A percentile compares a stretch with the other conserved stretches of the same genome.
These are phyloP conservation scores for Conticribra weissflogii DNA, from an alignment of 108 stramenopile genomes.

Conservation along the genomic window DNA sequence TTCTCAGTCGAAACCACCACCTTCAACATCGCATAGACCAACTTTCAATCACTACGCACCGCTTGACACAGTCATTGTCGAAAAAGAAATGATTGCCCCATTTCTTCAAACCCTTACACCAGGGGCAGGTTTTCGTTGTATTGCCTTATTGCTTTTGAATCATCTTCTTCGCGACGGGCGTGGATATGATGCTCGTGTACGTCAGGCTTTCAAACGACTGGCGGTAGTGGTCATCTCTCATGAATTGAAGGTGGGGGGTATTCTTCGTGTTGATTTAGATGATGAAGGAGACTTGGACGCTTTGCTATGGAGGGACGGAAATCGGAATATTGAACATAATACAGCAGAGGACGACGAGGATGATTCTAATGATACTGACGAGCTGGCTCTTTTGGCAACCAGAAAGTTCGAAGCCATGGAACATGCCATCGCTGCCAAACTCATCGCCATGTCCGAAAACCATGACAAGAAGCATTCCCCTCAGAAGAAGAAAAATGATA, in stretches of 20 bases:
- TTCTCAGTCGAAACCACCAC: too few species aligned
- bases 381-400: slow-evolving; percentile 57
- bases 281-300: slow-evolving; percentile 37
- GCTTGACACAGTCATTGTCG: slow-evolving; percentile 43
- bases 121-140: slow-evolving; percentile 78
- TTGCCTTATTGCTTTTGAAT: slow-evolving; percentile 72
- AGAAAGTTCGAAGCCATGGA: slow-evolving; percentile 86
- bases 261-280: slow-evolving; percentile 45
- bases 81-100: slow-evolving; percentile 63
- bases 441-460: slow-evolving; percentile 61
- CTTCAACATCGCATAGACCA: too few species aligned
- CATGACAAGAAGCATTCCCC: slow-evolving; percentile 7
- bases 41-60: slow-evolving; percentile 22
- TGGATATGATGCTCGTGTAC: slow-evolving; percentile 84
- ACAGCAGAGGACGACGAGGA: slow-evolving; percentile 14
- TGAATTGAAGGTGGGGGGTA: slow-evolving; percentile 61
- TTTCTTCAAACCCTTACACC: slow-evolving; percentile 82
- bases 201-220: slow-evolving; percentile 76
- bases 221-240: slow-evolving; percentile 77
- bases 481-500: background rate
- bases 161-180: slow-evolving; percentile 64
- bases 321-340: background rate
- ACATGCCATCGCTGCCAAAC: slow-evolving; percentile 65
- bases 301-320: slow-evolving; percentile 9
- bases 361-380: slow-evolving; percentile 27